Evolutionary conservation across 2,329 filamentous ascomycete genomes (phyloP).

Genomic region (Colletotrichum sidae): DNA sequence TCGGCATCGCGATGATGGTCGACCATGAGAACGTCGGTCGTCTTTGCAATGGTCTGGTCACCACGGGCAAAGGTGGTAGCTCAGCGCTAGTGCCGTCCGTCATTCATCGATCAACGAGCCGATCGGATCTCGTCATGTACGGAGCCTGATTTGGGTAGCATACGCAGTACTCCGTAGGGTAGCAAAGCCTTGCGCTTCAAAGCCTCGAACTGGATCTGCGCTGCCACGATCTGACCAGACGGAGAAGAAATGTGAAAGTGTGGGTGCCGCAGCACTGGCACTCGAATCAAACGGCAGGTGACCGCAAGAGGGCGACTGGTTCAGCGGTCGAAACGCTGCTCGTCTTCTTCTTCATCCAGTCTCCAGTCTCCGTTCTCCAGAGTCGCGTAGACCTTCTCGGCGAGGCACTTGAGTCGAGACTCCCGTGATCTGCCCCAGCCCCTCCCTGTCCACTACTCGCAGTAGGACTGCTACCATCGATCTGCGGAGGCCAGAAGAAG

Average conservation of each 20-base stretch:
- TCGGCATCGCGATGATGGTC: background rate
- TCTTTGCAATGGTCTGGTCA: no score
- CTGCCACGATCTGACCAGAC: conserved; percentile 30
- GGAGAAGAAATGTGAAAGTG: conserved; percentile 5
- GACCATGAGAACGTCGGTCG: background rate
- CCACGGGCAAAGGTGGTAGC: background rate
- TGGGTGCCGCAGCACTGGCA: conserved; percentile 26
- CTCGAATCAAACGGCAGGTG: conserved; percentile 4
- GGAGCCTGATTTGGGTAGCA: background rate
- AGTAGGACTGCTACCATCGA: conserved; percentile 32
- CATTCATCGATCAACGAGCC: background rate
- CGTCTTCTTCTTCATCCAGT: background rate
- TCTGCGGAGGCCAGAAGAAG: conserved; percentile 35
- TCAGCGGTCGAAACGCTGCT: background rate
- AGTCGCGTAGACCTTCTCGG: conserved; percentile 2
- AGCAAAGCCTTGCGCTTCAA: conserved; percentile 11
- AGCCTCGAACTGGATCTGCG: conserved; percentile 23
- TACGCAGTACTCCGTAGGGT: no score
- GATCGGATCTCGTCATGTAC: conserved; percentile 26
- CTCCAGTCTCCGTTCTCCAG: no score
- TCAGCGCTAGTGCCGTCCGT: background rate
- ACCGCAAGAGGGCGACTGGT: background rate
- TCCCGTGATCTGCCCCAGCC: conserved; percentile 28
- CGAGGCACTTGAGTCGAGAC: conserved; percentile 19
- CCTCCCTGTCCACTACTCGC: conserved; percentile 25